Base-by-base conservation (phyloP, 768 basidiomycete species). In the Kwoniella newhampshirensis region DNA sequence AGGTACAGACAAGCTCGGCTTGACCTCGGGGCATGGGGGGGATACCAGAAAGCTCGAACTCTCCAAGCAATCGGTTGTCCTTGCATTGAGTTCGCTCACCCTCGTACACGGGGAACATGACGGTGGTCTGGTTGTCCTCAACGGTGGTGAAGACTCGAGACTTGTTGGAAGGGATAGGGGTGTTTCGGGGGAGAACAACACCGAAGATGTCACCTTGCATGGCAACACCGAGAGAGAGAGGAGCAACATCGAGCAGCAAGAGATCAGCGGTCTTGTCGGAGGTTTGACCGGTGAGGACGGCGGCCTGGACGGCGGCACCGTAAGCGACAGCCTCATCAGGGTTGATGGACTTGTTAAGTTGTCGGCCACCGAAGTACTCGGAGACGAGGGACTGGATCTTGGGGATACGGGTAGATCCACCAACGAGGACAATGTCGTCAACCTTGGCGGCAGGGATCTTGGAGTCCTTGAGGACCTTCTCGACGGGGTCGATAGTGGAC, bases 121-220 rank as follows among this genome's bases (percentile, higher is more conserved):
- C 96, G 60, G 90, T 94, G 61, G 96, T 99, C 81, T 98, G 96
- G 84, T 98, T 99, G 83, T 99, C 96, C 85, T 99, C 96, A 64
- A 99, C 96, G 52, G 96, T 99, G 68, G 96, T 99, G 84, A 99
- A 99, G 48, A 89, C 89, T 75, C 96, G 84, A 36, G 91, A 93
- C 82, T 98, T 99, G 86, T 93, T 98, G 77, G 94, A 92, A 55
- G 96, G 96, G 79, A 99, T 98, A 71, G 94, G 91, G 65, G 96
- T 98, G 84, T 99, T 99, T 71, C 96, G 89, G 75, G 94, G 94
- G 71, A 99, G 92, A 74, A 99, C 96, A 62, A 97, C 88, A 82
- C 96, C 96, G 79, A 99, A 99, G 77, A 99, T 90, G 77, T 99
- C 96, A 75, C 96, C 96, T 79, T 99, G 96, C 96, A 99, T 99